phyloP scores from a whole-genome alignment of 768 basidiomycete species.

The Pulveroboletus ravenelii region DNA sequence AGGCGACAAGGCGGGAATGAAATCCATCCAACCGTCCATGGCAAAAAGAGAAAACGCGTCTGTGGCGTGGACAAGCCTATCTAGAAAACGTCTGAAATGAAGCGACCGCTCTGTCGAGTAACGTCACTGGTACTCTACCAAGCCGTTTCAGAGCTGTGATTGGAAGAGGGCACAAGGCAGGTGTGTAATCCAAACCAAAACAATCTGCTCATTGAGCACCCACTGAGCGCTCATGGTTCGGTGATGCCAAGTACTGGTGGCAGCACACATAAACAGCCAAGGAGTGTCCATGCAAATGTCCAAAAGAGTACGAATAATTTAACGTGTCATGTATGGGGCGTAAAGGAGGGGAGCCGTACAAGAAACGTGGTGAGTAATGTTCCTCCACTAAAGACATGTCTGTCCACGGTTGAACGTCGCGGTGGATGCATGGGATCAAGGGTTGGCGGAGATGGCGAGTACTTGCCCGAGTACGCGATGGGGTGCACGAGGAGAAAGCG shows the following conservation, averaged over 20 bases:
- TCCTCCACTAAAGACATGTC: slow-evolving; percentile 11
- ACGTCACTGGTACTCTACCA: no score
- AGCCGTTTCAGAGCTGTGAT: not conserved
- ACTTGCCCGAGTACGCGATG: not conserved
- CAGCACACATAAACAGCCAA: no score
- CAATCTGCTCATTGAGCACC: no score
- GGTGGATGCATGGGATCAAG: no score
- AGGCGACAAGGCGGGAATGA: slow-evolving; percentile 19
- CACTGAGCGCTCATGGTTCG: no score
- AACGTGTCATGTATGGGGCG: not conserved
- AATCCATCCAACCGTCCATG: not conserved
- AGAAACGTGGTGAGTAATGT: not conserved
- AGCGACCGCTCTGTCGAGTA: no score
- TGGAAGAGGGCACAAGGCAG: no score
- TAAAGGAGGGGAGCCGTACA: not conserved
- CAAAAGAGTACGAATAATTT: slow-evolving; percentile 9
- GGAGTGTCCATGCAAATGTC: slow-evolving; percentile 5
- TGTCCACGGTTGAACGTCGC: not conserved
- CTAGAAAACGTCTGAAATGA: no score
- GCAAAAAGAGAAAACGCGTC: not conserved
- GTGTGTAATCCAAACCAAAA: no score
- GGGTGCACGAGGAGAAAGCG: slow-evolving; percentile 8
- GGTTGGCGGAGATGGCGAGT: not conserved
- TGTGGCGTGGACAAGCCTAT: slow-evolving; percentile 1
- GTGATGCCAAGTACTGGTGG: no score